A percentile compares a stretch with the other conserved stretches of the same genome.
phyloP scores from a whole-genome alignment of 257 asterid species.

The Nemophila menziesii region DNA sequence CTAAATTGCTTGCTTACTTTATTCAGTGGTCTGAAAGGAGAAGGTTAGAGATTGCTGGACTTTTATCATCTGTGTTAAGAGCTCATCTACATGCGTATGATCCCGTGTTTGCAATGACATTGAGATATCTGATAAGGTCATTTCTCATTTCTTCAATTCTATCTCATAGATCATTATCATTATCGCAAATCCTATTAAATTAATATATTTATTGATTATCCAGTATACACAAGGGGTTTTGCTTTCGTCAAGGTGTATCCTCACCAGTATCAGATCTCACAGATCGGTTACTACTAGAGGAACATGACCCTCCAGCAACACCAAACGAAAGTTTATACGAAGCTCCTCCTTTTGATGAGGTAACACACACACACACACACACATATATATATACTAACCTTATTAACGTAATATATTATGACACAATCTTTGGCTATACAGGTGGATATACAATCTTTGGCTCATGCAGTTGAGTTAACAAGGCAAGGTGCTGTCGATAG shows the following conservation, averaged over 20 bases:
- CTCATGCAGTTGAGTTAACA: slow-evolving; percentile 97
- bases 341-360: slow-evolving; percentile 98
- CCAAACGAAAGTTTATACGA: slow-evolving; percentile 65
- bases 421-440: slow-evolving; percentile 14
- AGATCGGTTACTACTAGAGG: slow-evolving; percentile 95
- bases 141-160: slow-evolving; percentile 3
- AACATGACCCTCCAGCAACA: slow-evolving; percentile 81
- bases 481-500: slow-evolving; percentile 96
- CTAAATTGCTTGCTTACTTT: slow-evolving; percentile 6
- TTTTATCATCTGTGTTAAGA: slow-evolving; percentile 68
- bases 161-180: neutral
- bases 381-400: slow-evolving; percentile 4
- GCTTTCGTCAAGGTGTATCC: slow-evolving; percentile 76
- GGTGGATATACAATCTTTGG: slow-evolving; percentile 99
- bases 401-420: neutral
- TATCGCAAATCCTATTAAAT: neutral
- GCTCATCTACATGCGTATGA: slow-evolving; percentile 78
- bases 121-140: slow-evolving; percentile 90
- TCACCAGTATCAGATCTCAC: slow-evolving; percentile 89
- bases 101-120: slow-evolving; percentile 78
- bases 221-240: slow-evolving; percentile 88
- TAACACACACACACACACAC: no score
- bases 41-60: slow-evolving; percentile 90
- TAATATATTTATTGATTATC: slow-evolving; percentile 10
- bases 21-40: slow-evolving; percentile 88